phyloP scores from a whole-genome alignment of 2,329 filamentous ascomycete genomes.

The Beauveria medogensis region DNA sequence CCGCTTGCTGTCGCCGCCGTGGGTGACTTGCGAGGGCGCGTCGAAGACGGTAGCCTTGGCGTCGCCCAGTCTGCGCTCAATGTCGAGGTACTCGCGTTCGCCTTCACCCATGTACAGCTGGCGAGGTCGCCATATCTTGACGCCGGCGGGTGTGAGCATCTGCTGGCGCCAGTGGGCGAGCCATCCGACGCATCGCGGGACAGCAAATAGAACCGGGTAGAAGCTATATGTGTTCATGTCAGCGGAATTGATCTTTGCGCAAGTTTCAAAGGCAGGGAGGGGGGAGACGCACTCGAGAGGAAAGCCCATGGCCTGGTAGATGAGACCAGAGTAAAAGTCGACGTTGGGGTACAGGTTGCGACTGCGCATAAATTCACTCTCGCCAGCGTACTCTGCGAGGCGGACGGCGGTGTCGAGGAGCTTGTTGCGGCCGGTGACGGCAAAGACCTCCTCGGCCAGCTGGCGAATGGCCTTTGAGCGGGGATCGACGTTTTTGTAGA shows the following conservation, averaged over 20 bases:
- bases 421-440: slow-evolving; percentile 41
- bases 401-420: slow-evolving; percentile 40
- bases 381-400: slow-evolving; percentile 36
- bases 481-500: slow-evolving; percentile 47
- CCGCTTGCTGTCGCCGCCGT: slow-evolving; percentile 35
- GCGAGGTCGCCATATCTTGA: slow-evolving; percentile 43
- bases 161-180: slow-evolving; percentile 44
- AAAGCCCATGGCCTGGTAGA: slow-evolving; percentile 46
- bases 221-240: slow-evolving; percentile 23
- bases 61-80: slow-evolving; percentile 25
- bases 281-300: slow-evolving; percentile 31
- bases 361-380: slow-evolving; percentile 41
- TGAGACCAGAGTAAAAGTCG: slow-evolving; percentile 44
- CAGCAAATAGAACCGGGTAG: slow-evolving; percentile 43
- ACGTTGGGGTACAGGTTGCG: slow-evolving; percentile 43
- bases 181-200: slow-evolving; percentile 43
- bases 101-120: slow-evolving; percentile 40
- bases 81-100: slow-evolving; percentile 36
- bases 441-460: slow-evolving; percentile 42
- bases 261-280: no score
- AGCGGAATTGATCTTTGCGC: background rate
- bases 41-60: slow-evolving; percentile 25
- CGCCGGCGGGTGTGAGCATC: slow-evolving; percentile 36
- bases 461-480: slow-evolving; percentile 40
- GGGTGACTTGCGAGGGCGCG: slow-evolving; percentile 27